Base-by-base conservation (phyloP, 2,329 filamentous ascomycete species). In the Leptographium procerum region DNA sequence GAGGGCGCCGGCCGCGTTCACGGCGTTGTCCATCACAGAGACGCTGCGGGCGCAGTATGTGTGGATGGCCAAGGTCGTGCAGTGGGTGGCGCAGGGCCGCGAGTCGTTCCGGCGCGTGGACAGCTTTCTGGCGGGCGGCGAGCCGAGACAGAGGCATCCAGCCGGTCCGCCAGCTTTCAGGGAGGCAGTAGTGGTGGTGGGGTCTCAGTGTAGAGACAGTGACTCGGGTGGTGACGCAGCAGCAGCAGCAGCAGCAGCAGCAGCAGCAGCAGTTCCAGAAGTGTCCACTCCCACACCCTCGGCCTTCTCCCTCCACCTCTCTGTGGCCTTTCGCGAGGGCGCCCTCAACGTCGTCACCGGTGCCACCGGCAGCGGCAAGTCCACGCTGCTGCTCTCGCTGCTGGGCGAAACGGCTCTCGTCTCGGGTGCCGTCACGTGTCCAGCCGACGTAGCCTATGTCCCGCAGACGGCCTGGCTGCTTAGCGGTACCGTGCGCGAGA, bases 391-490 rank as follows among this genome's bases (percentile, higher is more conserved):
- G 28, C 52, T 62, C 13, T 65, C 67, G 8, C 54, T 70, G 7
- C 58, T 69, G 9, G 68, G 67, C 6, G 68, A 70, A 52, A 66
- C 66, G 53, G 59, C 60, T 5, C 56, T 66, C 16, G 62, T 65
- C 31, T 57, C 59, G 5, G 68, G 68, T 3, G 55, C 48, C 22
- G 63, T 63, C 16, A 59, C 62, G 40, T 63, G 68, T 33, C 66
- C 68, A 2, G 60, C 61, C 9, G 70, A 71, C 33, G 65, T 73
- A 22, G 68, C 71, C 13, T 73, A 64, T 51, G 59, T 60, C 3
- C 60, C 60, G 11, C 55, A 61, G 29, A 36, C 48, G 16, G 80
- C 85, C 1, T 88, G 85, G 85, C 85, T 88, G 28, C 83, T 87
- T 65, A 87, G 87, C 61, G 74, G 82, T 0, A 80, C 78, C 0